Evolutionary conservation across 306 rosid species (phyloP), one percentile per base, ranked within the genome.

Genomic region (Trichosanthes cucumerina): DNA sequence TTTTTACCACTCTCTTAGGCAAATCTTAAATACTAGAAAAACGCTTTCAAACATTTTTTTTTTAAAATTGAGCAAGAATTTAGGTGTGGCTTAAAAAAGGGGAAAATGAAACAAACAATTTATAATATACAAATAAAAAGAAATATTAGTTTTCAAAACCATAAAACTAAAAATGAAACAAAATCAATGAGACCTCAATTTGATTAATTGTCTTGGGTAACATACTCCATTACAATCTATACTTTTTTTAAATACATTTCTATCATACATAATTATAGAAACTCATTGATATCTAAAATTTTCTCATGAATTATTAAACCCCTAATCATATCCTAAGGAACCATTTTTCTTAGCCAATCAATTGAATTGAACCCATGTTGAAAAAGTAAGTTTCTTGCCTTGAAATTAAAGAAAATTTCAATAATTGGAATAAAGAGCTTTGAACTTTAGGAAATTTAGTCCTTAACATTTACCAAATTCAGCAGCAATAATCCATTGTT

Each of bases 361-460:
- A 21, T 43, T 44, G 52, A 39, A 23, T 43, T 8, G 21, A 71
- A 14, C 7, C 75, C 50, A 68, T 23, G 24, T 15, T 4, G 58
- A 26, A 47, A 71, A 71, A 66, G 58, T 47, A 13, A 46, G 77
- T 71, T 71, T 71, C 77, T 71, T 71, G 56, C 23, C 24, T 71
- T 71, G 39, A 1, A 14, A 47, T 47, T 13, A 9, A 71, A 71
- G 77, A 24, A 71, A 71, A 44, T 14, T 46, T 43, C 56, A 71
- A 71, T 24, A 19, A 66, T 66, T 66, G 16, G 15, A 66, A 24
- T 0, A 64, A n/a, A n/a, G 0, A 64, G 14, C 13, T 28, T 60
- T 56, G 19, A 60, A 60, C 7, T 12, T 12, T 31, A n/a, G 69
- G 72, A 18, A 36, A 9, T 68, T 44, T 23, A 47, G 7, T 71